Base-by-base conservation (phyloP, 495 filamentous ascomycete genomes). In the Bryoglossum gracile region DNA sequence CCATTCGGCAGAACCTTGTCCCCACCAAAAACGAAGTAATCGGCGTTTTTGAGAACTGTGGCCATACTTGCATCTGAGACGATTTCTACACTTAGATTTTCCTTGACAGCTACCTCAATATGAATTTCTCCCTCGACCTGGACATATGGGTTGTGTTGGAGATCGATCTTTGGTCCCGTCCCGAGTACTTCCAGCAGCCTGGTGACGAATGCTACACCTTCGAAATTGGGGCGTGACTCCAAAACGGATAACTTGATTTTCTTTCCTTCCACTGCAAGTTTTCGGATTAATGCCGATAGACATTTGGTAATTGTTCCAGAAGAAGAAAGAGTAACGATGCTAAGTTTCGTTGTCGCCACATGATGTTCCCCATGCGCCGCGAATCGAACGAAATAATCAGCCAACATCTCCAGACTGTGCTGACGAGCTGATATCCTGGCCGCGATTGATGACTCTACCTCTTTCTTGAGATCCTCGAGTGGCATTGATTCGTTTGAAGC, bases 211-310 rank as follows among this genome's bases (percentile, higher is more conserved):
- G 66, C 70, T 5, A 77, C 75, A 9, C 83, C 83, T 63, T 87
- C 83, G 52, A 66, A 83, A 5, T 79, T 66, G 0, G 82, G 83
- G 3, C 82, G 69, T 4, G 83, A 84, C 49, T 86, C 83, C 1
- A 86, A 67, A 17, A 86, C 62, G 3, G 67, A 73, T 16, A 85
- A 53, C 36, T 81, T 74, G 21, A 85, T 58, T 3, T 53, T 42
- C 22, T 62, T 50, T 4, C 50, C 46, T 3, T 58, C 37, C 2
- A 42, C 16, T 13, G 41, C 23, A 10, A 18, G 5, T 3, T 6
- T 39, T 17, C 19, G 11, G 9, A 58, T 44, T 11, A 62, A 54
- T 17, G 56, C 53, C 4, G 42, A 26, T 13, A 75, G 53, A 21
- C 57, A 62, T 6, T 44, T 35, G 6, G 56, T 62, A 47, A 84